Evolutionary conservation across 2,329 filamentous ascomycete genomes (phyloP), one percentile per base, ranked within the genome.

Genomic region (Trichoderma oligosporum): DNA sequence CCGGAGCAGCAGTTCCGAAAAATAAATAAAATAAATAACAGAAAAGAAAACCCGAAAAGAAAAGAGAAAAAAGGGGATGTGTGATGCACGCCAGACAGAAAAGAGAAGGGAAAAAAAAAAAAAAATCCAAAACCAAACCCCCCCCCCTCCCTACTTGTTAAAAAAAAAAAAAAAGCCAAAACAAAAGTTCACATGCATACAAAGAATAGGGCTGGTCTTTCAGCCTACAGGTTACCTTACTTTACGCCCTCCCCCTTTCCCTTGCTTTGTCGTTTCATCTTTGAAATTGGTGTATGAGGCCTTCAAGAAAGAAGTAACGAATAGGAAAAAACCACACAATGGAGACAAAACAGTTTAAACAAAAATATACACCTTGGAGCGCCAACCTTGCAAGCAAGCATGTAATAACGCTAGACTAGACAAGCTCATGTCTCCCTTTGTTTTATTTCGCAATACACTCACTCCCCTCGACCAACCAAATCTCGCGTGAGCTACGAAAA

Each of bases 321-420:
- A 33, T 27, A 42, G 25, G 24, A 9, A 16, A 45, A 45, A 11
- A 11, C 31, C 31, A 4, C n/a, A 18, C n/a, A 45, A 33, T 33
- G 27, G 27, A 46, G 16, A 46, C 29, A 16, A 46, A 20, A 24
- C 12, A 25, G 24, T 14, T 39, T 20, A 20, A 20, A 39, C 24
- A 22, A 49, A 24, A 46, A 46, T 36, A 46, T 55, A 55, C 52
- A 55, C 24, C 39, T 36, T 20, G 52, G 52, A 29, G 46, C 41
- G 52, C 39, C 41, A 52, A 14, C 47, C 48, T 33, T 33, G 48
- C 48, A 22, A 42, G 48, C 33, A 55, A 46, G 52, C 31, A 55
- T 31, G 31, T 45, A 55, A 38, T 45, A 53, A 42, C 41, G 52
- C 52, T 55, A 55, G 22, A 38, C 41, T 55, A 46, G 41, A 55